These are phyloP conservation scores for Magnolia kwangsiensis DNA, from an alignment of 164 flowering plant species.

Conservation along the genomic window DNA sequence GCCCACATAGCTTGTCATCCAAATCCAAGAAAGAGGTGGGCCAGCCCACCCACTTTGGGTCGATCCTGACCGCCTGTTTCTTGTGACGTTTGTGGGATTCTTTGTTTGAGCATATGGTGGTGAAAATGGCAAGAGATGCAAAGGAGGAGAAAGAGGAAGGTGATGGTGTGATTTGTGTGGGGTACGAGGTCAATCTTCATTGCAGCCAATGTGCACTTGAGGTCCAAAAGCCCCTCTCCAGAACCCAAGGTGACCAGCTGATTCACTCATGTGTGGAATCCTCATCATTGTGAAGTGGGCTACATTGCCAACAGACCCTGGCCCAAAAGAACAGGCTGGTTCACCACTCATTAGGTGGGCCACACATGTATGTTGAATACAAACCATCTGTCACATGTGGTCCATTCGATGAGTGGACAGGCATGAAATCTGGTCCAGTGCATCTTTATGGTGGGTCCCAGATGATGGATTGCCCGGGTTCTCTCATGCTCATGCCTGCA, in stretches of 20 bases:
- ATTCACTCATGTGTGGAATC: too few relatives aligned
- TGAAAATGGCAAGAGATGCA: neutral
- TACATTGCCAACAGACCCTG: too few relatives aligned
- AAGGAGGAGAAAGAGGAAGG: slow-evolving; percentile 1
- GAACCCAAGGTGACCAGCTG: slow-evolving; percentile 44
- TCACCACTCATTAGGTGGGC: too few relatives aligned
- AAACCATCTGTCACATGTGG: too few relatives aligned
- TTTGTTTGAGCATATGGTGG: neutral
- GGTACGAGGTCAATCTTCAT: slow-evolving; percentile 60
- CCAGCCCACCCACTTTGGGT: neutral
- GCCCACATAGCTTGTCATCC: neutral
- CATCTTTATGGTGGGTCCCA: too few relatives aligned
- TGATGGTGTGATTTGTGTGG: slow-evolving; percentile 38
- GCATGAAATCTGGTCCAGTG: too few relatives aligned
- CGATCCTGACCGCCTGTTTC: neutral
- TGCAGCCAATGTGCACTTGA: slow-evolving; percentile 62
- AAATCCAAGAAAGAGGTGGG: neutral
- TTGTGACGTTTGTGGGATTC: neutral
- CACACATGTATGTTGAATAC: too few relatives aligned
- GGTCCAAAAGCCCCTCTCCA: slow-evolving; percentile 48
- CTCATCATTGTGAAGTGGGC: too few relatives aligned
- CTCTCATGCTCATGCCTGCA: too few relatives aligned
- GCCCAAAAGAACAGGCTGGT: too few relatives aligned
- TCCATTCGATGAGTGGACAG: too few relatives aligned
- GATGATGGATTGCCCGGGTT: too few relatives aligned